Evolutionary conservation across 768 basidiomycete species (phyloP), one percentile per base, ranked within the genome.

Genomic region (Mycena capillaripes): DNA sequence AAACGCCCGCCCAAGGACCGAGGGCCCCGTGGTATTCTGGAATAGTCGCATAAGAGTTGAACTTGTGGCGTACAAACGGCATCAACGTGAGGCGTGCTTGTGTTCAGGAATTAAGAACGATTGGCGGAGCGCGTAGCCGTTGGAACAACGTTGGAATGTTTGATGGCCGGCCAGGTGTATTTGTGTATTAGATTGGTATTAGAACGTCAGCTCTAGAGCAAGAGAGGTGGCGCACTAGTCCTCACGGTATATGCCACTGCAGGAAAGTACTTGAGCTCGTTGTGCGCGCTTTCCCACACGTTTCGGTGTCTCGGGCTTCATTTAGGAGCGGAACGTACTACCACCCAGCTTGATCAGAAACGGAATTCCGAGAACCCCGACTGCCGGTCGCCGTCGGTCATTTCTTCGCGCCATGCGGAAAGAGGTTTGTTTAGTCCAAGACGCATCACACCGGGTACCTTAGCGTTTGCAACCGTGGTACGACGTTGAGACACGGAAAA

Each of bases 351-450:
- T 46, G n/a, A 61, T 46, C 59, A 61, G 27, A 61, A 61, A 61
- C 59, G n/a, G 59, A 61, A 42, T 21, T 61, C 59, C 59, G 59
- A 29, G 59, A 61, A 61, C 59, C 59, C 59, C 59, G 42, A 48
- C 59, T 44, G 42, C 40, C 25, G 25, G 42, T 42, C 25, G 42
- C 42, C 40, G 32, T 23, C 27, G 46, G 34, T 42, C 42, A 61
- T 61, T 61, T 44, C 40, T 61, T 61, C 44, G 42, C 32, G 30
- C 42, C 40, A 61, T 48, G 42, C 30, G 59, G 32, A 61, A 46
- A 61, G 42, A 44, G 17, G 42, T 17, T 17, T 7, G 42, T 44
- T 44, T n/a, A n/a, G n/a, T n/a, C n/a, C n/a, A n/a, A n/a, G n/a
- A n/a, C n/a, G n/a, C n/a, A n/a, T n/a, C n/a, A n/a, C n/a, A n/a